These are phyloP conservation scores for Emmonsia crescens DNA, from an alignment of 2,329 filamentous ascomycete genomes.

Conservation along the genomic window DNA sequence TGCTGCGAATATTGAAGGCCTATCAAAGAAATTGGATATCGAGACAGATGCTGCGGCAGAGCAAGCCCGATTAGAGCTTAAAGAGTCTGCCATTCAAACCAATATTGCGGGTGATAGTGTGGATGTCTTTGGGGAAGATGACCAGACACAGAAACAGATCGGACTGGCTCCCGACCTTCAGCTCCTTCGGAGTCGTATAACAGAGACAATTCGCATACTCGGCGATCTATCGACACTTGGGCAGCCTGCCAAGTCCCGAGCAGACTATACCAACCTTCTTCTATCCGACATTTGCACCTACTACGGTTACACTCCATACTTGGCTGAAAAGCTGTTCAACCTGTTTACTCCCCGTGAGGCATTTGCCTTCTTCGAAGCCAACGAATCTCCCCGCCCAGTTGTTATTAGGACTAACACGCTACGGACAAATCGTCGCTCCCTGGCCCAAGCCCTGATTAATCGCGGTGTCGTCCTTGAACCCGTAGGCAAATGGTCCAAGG, in stretches of 20 bases:
- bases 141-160: slow-evolving; percentile 46
- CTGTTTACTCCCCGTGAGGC: slow-evolving; percentile 89
- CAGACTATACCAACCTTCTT: slow-evolving; percentile 79
- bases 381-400: slow-evolving; percentile 85
- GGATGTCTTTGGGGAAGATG: slow-evolving; percentile 49
- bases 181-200: slow-evolving; percentile 76
- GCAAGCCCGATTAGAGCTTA: slow-evolving; percentile 73
- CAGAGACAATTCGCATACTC: slow-evolving; percentile 82
- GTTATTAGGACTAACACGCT: slow-evolving; percentile 97
- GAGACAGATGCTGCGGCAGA: slow-evolving; percentile 67
- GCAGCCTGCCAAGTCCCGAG: slow-evolving; percentile 68
- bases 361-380: slow-evolving; percentile 97
- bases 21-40: slow-evolving; percentile 74
- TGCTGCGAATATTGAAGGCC: slow-evolving; percentile 87
- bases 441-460: slow-evolving; percentile 90
- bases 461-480: slow-evolving; percentile 92
- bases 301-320: slow-evolving; percentile 88
- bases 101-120: slow-evolving; percentile 76
- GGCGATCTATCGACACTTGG: slow-evolving; percentile 76
- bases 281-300: slow-evolving; percentile 90
- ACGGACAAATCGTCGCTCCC: slow-evolving; percentile 61
- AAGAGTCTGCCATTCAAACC: slow-evolving; percentile 77
- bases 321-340: slow-evolving; percentile 92
- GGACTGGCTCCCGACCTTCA: slow-evolving; percentile 81
- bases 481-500: slow-evolving; percentile 97